These are phyloP conservation scores for Trametes cubensis DNA, from an alignment of 768 basidiomycete species.

Conservation along the genomic window DNA sequence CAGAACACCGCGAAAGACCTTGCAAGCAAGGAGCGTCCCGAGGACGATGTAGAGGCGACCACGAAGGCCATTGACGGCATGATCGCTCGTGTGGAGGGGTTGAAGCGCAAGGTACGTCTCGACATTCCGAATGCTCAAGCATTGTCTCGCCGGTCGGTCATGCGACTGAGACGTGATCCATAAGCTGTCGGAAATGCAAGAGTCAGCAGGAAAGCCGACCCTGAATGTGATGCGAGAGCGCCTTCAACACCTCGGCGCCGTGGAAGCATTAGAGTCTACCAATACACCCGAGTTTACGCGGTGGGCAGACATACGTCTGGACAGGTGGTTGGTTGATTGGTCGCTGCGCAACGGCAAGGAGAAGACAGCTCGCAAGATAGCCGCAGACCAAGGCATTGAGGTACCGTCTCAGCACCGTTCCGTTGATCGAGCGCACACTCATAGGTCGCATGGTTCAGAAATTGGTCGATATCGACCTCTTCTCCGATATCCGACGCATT, in stretches of 20 bases:
- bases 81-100: constrained; percentile 72
- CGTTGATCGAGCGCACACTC: not conserved
- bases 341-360: constrained; percentile 78
- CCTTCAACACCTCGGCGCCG: constrained; percentile 64
- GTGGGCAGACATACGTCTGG: constrained; percentile 81
- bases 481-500: constrained; percentile 85
- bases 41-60: constrained; percentile 44
- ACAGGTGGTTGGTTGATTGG: constrained; percentile 95
- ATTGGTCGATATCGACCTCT: constrained; percentile 89
- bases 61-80: constrained; percentile 69
- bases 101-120: constrained; percentile 82
- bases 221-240: constrained; percentile 77
- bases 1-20: constrained; percentile 63
- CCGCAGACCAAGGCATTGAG: constrained; percentile 78
- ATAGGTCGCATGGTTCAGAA: constrained; percentile 48
- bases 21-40: constrained; percentile 38
- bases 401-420: constrained; percentile 40
- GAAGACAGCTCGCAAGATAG: constrained; percentile 74
- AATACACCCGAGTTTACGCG: constrained; percentile 62
- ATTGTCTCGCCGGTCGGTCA: no score
- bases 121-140: no score
- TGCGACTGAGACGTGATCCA: not conserved
- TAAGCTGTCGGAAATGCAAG: constrained; percentile 55
- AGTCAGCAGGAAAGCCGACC: constrained; percentile 53
- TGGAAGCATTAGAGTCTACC: constrained; percentile 59